Base-by-base conservation (phyloP, 495 filamentous ascomycete genomes). In the Neurospora intermedia region DNA sequence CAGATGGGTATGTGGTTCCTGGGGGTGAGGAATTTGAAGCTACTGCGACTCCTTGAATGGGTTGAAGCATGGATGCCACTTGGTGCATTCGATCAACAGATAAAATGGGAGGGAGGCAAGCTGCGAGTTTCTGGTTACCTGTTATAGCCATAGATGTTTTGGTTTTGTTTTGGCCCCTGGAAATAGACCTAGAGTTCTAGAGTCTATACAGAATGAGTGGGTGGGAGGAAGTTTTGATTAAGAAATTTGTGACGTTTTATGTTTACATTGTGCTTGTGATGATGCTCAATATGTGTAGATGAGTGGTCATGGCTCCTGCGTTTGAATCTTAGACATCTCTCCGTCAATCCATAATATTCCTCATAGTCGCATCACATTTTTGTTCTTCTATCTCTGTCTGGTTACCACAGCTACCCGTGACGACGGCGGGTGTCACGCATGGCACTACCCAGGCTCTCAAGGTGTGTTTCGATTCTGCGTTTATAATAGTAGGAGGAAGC, bases 11-110 rank as follows among this genome's bases (percentile, higher is more conserved):
- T 20, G 78, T 72, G 9, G 79, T 80, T n/a, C 54, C 54, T 18
- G 54, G 54, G 27, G 82, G 80, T 42, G 84, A 87, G 43, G 86
- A 88, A 79, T 84, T 86, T 74, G 87, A 88, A 77, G 82, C 85
- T 39, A 80, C 83, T 78, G 79, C 79, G 16, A 82, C 80, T 46
- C 35, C 43, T 69, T 72, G 70, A 71, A 7, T 7, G 27, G 27
- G 23, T 16, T 31, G 11, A 62, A 62, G 23, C 35, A 7, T 66
- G 5, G 54, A 62, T 62, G 54, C 13, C 27, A 66, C 27, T 18
- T 66, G 6, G 27, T 66, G 54, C 27, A 62, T 31, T 31, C 27
- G 54, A 31, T 35, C 7, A 31, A 66, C 27, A 62, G 23, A 31
- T 6, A 66, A 66, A 38, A 18, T 59, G 54, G 54, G 54, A 66